A percentile compares a stretch with the other conserved stretches of the same genome.
Conservation (phyloP, 2,329 filamentous ascomycete genomes). For the Fusarium denticulatum region DNA sequence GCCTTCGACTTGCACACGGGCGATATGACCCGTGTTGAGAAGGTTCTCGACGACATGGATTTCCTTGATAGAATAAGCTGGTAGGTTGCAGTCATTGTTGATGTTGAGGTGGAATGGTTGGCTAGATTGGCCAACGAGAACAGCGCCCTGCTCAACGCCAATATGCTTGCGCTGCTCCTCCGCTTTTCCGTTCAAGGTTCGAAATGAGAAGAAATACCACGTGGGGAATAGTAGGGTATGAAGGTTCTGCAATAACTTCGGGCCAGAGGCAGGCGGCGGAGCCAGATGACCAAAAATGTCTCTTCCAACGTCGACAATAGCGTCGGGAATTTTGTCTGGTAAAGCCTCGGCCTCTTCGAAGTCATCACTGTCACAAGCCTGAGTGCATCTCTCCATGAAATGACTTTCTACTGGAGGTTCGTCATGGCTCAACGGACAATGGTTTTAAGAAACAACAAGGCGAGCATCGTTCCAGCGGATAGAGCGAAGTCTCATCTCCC, state of each 20-base stretch:
- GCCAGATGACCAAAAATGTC: not conserved
- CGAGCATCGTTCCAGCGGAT: not conserved
- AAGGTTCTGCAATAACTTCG: not conserved
- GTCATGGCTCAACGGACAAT: not conserved
- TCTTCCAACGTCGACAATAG: not conserved
- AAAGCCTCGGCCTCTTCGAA: not conserved
- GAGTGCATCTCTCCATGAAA: not conserved
- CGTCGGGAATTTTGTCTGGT: not conserved
- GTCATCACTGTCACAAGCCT: fast-evolving
- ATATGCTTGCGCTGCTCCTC: too few species aligned
- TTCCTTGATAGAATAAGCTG: not conserved
- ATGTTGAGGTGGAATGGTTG: not conserved
- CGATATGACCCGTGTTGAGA: not conserved
- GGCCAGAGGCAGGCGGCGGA: not conserved
- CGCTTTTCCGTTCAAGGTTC: too few species aligned
- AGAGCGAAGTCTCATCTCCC: not conserved
- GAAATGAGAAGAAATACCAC: not conserved
- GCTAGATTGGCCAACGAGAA: not conserved
- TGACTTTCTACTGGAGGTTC: too few species aligned
- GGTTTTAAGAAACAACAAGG: not conserved
- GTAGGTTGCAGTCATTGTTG: not conserved
- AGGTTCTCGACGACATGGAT: not conserved
- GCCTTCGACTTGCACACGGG: not conserved
- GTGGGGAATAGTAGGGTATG: not conserved
- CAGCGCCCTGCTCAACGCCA: too few species aligned